A percentile compares a stretch with the other conserved stretches of the same genome.
These are phyloP conservation scores for Plasmodium falciparum DNA, from an alignment of 169 alveolate species.

Conservation along the genomic window DNA sequence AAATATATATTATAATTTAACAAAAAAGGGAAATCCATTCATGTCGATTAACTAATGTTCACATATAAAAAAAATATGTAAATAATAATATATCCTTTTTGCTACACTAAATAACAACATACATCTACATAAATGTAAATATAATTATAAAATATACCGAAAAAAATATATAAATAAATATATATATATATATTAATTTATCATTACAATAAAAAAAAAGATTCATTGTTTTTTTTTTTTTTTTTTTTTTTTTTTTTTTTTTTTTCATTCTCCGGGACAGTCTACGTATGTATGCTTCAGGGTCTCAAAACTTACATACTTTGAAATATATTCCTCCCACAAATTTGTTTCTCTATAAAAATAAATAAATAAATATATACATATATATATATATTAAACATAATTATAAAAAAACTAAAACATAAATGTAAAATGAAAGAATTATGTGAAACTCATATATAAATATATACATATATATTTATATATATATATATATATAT, in stretches of 20 bases:
- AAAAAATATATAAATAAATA: slow-evolving; percentile 9
- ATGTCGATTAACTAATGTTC: no score
- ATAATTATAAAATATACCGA: not conserved
- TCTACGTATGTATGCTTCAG: slow-evolving; percentile 36
- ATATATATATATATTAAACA: not conserved
- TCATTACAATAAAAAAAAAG: not conserved
- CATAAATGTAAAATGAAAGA: not conserved
- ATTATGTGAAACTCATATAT: not conserved
- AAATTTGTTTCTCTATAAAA: slow-evolving; percentile 54
- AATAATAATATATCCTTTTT: not conserved
- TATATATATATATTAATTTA: slow-evolving; percentile 2
- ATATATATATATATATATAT: no score
- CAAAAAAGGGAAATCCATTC: not conserved
- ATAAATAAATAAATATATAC: slow-evolving; percentile 1
- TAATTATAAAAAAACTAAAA: not conserved
- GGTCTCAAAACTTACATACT: slow-evolving; percentile 32
- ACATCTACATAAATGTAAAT: not conserved
- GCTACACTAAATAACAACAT: not conserved
- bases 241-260: not conserved
- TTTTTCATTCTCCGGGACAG: slow-evolving; percentile 50
- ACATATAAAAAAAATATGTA: not conserved
- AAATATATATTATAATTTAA: not conserved
- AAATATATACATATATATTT: no score
- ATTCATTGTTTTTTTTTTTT: not conserved
- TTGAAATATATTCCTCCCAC: slow-evolving; percentile 64